Evolutionary conservation across 768 basidiomycete species (phyloP).

Genomic region (Trametopsis cervina): DNA sequence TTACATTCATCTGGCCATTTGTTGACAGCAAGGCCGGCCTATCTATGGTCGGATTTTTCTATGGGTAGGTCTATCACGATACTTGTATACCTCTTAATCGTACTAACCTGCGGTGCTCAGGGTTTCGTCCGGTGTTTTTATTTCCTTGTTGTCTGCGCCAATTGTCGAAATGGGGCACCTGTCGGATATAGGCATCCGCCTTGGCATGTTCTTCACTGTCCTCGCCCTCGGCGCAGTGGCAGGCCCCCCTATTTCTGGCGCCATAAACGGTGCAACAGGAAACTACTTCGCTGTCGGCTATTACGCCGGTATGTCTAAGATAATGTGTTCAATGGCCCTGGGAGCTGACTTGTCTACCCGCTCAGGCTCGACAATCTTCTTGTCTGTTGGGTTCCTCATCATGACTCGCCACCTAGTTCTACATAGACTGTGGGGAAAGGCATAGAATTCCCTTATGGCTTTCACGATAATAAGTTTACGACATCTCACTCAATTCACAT

Average conservation of each 20-base stretch:
- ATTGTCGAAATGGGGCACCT: constrained; percentile 54
- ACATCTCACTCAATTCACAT: not conserved
- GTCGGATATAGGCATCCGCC: constrained; percentile 54
- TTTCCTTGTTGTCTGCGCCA: constrained; percentile 48
- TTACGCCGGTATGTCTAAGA: constrained; percentile 2
- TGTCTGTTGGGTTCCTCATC: not conserved
- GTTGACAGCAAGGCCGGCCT: constrained; percentile 35
- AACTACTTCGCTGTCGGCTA: constrained; percentile 35
- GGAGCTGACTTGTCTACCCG: not conserved
- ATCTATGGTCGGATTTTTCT: constrained; percentile 49
- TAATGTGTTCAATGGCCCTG: not conserved
- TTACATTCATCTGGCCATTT: constrained; percentile 72
- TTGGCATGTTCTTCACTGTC: constrained; percentile 58
- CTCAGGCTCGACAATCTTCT: not conserved
- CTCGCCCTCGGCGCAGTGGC: constrained; percentile 54
- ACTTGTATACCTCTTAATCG: not conserved
- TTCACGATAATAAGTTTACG: not conserved
- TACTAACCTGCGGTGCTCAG: constrained; percentile 23
- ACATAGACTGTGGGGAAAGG: not conserved
- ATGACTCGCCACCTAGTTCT: not conserved
- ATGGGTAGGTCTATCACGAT: constrained; percentile 43
- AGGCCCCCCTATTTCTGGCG: constrained; percentile 71
- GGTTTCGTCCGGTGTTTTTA: constrained; percentile 55
- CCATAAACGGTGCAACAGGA: constrained; percentile 46
- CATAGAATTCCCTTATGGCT: not conserved